Base-by-base conservation (phyloP, 768 basidiomycete genomes). In the Dentipellis sp. region DNA sequence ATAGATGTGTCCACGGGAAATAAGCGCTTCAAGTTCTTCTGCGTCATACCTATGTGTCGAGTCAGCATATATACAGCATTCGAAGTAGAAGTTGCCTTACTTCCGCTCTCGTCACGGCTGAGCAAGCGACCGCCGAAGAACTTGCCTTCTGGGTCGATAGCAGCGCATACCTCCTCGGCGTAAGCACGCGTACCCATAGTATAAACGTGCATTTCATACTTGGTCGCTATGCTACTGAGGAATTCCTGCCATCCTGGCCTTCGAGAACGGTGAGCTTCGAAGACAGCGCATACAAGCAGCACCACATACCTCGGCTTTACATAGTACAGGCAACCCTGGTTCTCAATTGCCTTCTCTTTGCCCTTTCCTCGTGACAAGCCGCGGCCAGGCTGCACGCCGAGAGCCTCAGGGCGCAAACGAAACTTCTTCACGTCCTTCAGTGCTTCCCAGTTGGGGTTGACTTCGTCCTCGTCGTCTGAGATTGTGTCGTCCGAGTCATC, bases 191-290 rank as follows among this genome's bases (percentile, higher is more conserved):
- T 97, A 54, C 97, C 97, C 94, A 98, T 98, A 21, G 95, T 99
- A 71, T 99, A 99, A 49, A 99, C 94, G 68, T 98, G 97, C 93
- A 98, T 93, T 72, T 98, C 94, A 70, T 95, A 99, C 65, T 88
- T 84, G 51, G 75, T 72, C 37, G 88, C 79, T 61, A 88, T 79
- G 47, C 77, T 75, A 58, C 74, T 72, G 53, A 99, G 75, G 69
- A 99, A 98, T 49, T 81, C 77, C 55, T 76, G 72, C 72, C 93
- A 80, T n/a, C 92, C 91, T 8, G 94, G 94, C 62, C 94, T 85
- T 29, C 53, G 40, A 49, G 53, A 56, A 62, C 47, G 58, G 58
- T 34, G 14, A 45, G 52, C 56, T 61, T n/a, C 52, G 39, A 53
- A 19, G 16, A 42, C 40, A 12, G 4, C 17, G n/a, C 17, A 12